Percentiles rank a stretch among this genome's conserved stretches.
phyloP scores from a whole-genome alignment of 805 yeast genomes.

The Suhomyces vadensis region DNA sequence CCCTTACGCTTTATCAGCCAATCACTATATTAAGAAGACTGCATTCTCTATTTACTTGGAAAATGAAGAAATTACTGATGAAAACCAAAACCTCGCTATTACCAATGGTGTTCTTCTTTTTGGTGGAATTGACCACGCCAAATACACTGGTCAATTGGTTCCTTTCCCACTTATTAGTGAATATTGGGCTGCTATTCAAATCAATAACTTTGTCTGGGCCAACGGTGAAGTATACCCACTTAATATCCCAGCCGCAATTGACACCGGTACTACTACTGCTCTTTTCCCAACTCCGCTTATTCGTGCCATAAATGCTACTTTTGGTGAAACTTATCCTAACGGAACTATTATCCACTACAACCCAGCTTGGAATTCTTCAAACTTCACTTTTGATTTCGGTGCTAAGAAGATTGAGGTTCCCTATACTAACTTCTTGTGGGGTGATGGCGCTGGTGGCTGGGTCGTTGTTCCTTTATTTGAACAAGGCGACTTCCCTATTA shows the following conservation, averaged over 20 bases:
- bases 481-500: background rate
- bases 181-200: background rate
- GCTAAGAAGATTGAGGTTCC: conserved; percentile 6
- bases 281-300: background rate
- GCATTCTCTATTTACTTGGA: conserved; percentile 4
- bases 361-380: background rate
- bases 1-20: background rate
- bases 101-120: conserved; percentile 44
- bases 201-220: background rate
- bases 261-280: conserved; percentile 17
- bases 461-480: background rate
- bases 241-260: conserved; percentile 9
- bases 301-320: background rate
- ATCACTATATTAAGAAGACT: background rate
- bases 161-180: conserved; percentile 24
- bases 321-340: background rate
- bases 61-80: background rate
- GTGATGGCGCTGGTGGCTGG: background rate
- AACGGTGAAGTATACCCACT: background rate
- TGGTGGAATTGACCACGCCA: conserved; percentile 71
- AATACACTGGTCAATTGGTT: conserved; percentile 50
- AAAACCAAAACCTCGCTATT: background rate
- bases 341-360: background rate
- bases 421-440: background rate
- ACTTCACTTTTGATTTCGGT: conserved; percentile 4